A percentile compares a stretch with the other conserved stretches of the same genome.
Evolutionary conservation across 1,139 yeast genomes (phyloP).

Genomic region (Nakaseomyces uthaithaninus): DNA sequence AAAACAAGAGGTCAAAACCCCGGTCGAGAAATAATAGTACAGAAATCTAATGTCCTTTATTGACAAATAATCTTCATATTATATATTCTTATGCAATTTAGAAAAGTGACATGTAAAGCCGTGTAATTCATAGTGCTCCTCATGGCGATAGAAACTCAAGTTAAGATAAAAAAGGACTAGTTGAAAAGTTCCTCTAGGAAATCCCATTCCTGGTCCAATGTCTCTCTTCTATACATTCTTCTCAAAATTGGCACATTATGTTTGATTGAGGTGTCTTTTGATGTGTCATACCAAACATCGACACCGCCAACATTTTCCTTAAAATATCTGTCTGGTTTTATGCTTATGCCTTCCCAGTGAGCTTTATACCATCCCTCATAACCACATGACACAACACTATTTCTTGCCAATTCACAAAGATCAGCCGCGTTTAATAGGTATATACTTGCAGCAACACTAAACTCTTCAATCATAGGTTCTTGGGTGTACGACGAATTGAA

Average conservation of each 20-base stretch:
- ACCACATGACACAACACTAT: constrained; percentile 59
- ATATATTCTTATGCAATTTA: constrained; percentile 2
- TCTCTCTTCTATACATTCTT: constrained; percentile 23
- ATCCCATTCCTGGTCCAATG: constrained; percentile 27
- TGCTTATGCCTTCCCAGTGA: constrained; percentile 73
- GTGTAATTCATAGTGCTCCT: too few relatives aligned
- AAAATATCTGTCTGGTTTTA: constrained; percentile 10
- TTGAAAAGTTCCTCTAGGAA: constrained; percentile 15
- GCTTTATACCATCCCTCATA: constrained; percentile 76
- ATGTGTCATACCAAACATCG: constrained; percentile 28
- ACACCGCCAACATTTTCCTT: constrained; percentile 21
- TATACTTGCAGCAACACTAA: constrained; percentile 66
- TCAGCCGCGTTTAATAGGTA: constrained; percentile 59
- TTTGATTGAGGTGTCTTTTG: constrained; percentile 24
- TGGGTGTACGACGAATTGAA: constrained; percentile 46
- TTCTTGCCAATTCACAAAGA: constrained; percentile 49
- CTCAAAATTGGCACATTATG: constrained; percentile 29
- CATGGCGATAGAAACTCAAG: too few relatives aligned
- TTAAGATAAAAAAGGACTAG: not conserved
- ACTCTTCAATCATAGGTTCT: constrained; percentile 64
- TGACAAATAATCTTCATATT: not conserved
- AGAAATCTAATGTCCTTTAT: not conserved
- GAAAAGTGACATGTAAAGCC: too few relatives aligned
- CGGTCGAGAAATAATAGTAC: not conserved
- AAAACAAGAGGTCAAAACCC: constrained; percentile 8